A percentile compares a stretch with the other conserved stretches of the same genome.
These are phyloP conservation scores for Cutaneotrichosporon dermatis DNA, from an alignment of 1,284 basidiomycete species.

Conservation along the genomic window DNA sequence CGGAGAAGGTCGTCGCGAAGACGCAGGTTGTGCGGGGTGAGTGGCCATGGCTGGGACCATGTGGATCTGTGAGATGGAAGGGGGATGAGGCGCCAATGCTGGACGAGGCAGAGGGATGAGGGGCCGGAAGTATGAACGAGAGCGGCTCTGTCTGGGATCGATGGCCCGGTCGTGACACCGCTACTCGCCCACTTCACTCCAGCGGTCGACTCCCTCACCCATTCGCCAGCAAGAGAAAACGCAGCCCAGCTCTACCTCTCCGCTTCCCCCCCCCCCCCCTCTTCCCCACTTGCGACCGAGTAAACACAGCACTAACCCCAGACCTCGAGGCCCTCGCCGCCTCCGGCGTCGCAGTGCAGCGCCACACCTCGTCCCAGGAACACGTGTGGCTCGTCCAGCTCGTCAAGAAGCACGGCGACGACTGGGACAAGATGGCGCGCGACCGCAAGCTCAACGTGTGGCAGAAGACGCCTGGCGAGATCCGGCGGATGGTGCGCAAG, in stretches of 20 bases:
- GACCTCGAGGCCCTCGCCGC: conserved; percentile 43
- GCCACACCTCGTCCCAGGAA: conserved; percentile 70
- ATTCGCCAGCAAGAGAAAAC: too few relatives aligned
- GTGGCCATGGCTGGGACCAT: conserved; percentile 15
- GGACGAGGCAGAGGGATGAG: too few relatives aligned
- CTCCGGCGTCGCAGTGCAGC: conserved; percentile 49
- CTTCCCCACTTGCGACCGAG: too few relatives aligned
- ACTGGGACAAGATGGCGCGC: conserved; percentile 70
- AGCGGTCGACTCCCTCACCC: too few relatives aligned
- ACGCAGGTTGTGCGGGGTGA: conserved; percentile 48
- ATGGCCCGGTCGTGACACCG: too few relatives aligned
- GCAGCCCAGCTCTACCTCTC: too few relatives aligned
- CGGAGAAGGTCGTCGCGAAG: conserved; percentile 45
- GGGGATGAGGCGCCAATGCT: neutral
- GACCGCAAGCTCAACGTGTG: conserved; percentile 76
- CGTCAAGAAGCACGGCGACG: conserved; percentile 65
- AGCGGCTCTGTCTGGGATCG: too few relatives aligned
- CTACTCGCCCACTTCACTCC: too few relatives aligned
- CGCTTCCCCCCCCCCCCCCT: too few relatives aligned
- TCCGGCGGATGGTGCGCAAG: conserved; percentile 53
- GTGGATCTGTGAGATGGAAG: too few relatives aligned
- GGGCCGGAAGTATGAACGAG: too few relatives aligned
- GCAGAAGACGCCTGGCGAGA: conserved; percentile 81
- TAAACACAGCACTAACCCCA: conserved; percentile 16
- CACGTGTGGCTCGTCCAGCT: conserved; percentile 63